These are phyloP conservation scores for Coniochaeta prunicola DNA, from an alignment of 2,329 filamentous ascomycete genomes.

Conservation along the genomic window DNA sequence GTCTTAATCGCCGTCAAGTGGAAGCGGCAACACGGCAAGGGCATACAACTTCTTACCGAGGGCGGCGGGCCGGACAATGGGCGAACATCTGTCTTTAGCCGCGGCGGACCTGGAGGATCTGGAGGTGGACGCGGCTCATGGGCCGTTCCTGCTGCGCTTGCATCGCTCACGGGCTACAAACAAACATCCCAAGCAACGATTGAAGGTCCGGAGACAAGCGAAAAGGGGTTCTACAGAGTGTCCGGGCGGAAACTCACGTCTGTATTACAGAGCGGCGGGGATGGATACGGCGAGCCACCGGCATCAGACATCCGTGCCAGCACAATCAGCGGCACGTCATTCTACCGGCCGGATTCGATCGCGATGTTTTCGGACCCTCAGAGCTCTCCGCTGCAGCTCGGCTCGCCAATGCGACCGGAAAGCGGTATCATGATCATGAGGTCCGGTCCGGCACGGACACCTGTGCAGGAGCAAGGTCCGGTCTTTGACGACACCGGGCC, in stretches of 20 bases:
- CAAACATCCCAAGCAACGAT: slow-evolving; percentile 8
- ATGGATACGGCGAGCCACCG: slow-evolving; percentile 50
- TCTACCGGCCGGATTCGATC: slow-evolving; percentile 43
- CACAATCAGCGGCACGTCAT: slow-evolving; percentile 40
- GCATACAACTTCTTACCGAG: slow-evolving; percentile 35
- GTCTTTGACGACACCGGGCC: slow-evolving; percentile 29
- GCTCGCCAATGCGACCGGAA: slow-evolving; percentile 51
- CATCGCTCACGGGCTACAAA: slow-evolving; percentile 13
- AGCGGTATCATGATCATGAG: slow-evolving; percentile 55
- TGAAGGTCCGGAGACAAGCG: slow-evolving; percentile 29
- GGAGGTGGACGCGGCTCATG: slow-evolving; percentile 20
- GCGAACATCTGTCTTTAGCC: slow-evolving; percentile 7
- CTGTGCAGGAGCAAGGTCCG: slow-evolving; percentile 48
- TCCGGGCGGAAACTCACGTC: slow-evolving; percentile 59
- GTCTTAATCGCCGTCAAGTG: slow-evolving; percentile 46
- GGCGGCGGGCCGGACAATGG: slow-evolving; percentile 22
- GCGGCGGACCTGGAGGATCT: slow-evolving; percentile 11
- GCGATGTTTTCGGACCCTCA: slow-evolving; percentile 28
- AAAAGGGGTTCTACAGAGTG: slow-evolving; percentile 57
- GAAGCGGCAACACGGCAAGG: slow-evolving; percentile 38
- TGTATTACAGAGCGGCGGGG: slow-evolving; percentile 53
- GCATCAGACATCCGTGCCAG: slow-evolving; percentile 19
- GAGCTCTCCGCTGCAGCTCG: slow-evolving; percentile 35
- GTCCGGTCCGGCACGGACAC: slow-evolving; percentile 58
- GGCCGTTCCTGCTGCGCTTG: slow-evolving; percentile 30